Conservation (phyloP, 164 flowering plant genomes). For the Nymphaea thermarum region DNA sequence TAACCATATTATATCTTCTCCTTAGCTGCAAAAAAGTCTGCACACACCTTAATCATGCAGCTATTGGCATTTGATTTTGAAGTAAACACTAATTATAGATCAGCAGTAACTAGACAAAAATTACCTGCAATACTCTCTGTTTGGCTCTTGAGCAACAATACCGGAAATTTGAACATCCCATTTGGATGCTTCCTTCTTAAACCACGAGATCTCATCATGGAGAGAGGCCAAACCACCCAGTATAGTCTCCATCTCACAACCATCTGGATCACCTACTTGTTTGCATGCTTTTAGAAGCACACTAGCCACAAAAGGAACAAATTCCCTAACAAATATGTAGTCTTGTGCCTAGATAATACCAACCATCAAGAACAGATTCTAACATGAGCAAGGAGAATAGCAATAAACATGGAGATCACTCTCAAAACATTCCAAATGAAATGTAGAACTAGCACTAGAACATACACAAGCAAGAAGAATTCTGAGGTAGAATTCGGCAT, state of each 20-base stretch:
- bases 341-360: constrained; percentile 49
- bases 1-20: too few relatives aligned
- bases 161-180: constrained; percentile 40
- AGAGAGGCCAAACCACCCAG: constrained; percentile 63
- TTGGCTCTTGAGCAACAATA: constrained; percentile 39
- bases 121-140: constrained; percentile 63
- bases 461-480: not conserved
- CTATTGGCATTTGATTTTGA: too few relatives aligned
- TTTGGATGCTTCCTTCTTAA: constrained; percentile 67
- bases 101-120: too few relatives aligned
- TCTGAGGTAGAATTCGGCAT: not conserved
- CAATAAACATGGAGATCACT: not conserved
- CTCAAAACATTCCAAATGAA: not conserved
- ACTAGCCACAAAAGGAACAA: constrained; percentile 64
- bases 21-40: too few relatives aligned
- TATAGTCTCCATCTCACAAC: constrained; percentile 48
- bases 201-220: constrained; percentile 78
- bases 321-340: constrained; percentile 68
- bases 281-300: constrained; percentile 58
- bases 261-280: constrained; percentile 25
- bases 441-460: not conserved
- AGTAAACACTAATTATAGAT: too few relatives aligned
- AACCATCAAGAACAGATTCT: not conserved
- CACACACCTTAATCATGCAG: too few relatives aligned
- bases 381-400: not conserved